Evolutionary conservation across 2,329 filamentous ascomycete species (phyloP), one percentile per base, ranked within the genome.

Genomic region (Talaromyces sp.): DNA sequence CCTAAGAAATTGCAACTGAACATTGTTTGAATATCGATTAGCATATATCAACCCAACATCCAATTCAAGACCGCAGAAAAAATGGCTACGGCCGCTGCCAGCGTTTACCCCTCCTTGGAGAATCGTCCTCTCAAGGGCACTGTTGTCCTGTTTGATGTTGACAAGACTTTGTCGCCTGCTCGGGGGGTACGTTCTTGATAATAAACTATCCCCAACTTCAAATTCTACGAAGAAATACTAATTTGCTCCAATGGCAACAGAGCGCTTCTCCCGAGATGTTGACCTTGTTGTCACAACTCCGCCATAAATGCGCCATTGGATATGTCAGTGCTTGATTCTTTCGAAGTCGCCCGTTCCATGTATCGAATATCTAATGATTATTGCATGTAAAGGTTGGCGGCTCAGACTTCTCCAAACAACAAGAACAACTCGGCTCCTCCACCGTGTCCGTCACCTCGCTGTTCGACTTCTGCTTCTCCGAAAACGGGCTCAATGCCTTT

Each of bases 391-490:
- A 82, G 80, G 79, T 98, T 67, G 95, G 95, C 74, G 95, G 95
- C 76, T 95, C 91, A 73, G 90, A 98, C 84, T 87, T 97, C 68
- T 82, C 79, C 77, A 98, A 99, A 84, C 95, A 98, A 81, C 92
- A 98, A 80, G 95, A 98, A 80, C 94, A 98, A 82, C 87, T 98
- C 68, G 93, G 93, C 76, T 85, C 87, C 3, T 77, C 86, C 31
- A 81, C 85, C 65, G 85, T 89, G 71, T 78, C 83, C 71, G 94
- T 98, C 67, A 93, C 89, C 61, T 84, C 87, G 68, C 88, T 98
- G 73, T 99, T 99, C 84, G 95, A 99, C 84, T 99, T 92, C 83
- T 95, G 90, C 86, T 99, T 99, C 83, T 84, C 93, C 66, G 95
- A 99, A 83, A 99, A 99, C 81, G 95, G 95, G 11, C 87, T 99